Evolutionary conservation across 1,139 yeast species (phyloP).

Genomic region (Sugiyamaella sp.): DNA sequence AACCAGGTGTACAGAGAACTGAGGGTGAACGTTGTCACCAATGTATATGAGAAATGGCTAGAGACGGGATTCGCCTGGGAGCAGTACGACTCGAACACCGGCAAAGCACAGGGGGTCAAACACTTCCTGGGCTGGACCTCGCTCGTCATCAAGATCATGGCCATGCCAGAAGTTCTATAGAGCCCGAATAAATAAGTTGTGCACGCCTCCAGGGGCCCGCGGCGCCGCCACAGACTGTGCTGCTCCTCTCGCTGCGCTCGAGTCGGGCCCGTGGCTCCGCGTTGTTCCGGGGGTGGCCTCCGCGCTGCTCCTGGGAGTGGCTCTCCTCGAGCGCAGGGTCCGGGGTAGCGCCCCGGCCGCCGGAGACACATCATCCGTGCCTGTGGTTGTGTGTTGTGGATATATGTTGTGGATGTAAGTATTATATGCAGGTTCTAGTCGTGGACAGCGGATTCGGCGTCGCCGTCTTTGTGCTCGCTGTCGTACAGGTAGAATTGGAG

Average conservation of each 20-base stretch:
- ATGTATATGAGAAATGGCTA: conserved; percentile 68
- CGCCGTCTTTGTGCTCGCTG: conserved; percentile 16
- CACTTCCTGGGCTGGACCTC: conserved; percentile 97
- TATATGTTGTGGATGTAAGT: too few species aligned
- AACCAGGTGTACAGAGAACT: conserved; percentile 57
- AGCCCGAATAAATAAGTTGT: not conserved
- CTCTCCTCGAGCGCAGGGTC: too few species aligned
- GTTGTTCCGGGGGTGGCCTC: too few species aligned
- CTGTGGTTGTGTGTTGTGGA: too few species aligned
- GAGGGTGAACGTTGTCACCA: conserved; percentile 66
- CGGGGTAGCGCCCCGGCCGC: not conserved
- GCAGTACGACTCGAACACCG: conserved; percentile 79
- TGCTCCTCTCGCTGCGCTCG: not conserved
- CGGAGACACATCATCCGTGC: too few species aligned
- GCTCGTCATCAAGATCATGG: conserved; percentile 76
- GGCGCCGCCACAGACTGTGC: not conserved
- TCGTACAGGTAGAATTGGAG: conserved; percentile 63
- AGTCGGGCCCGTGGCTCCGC: not conserved
- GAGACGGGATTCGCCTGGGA: conserved; percentile 88
- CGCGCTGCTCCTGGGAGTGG: too few species aligned
- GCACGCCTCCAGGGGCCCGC: not conserved
- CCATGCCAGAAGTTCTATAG: conserved; percentile 58
- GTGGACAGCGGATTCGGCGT: conserved; percentile 25
- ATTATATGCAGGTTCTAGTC: conserved; percentile 15
- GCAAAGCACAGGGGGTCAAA: conserved; percentile 78